phyloP scores from a whole-genome alignment of 208 protist genomes.

The Leishmania tropica region DNA sequence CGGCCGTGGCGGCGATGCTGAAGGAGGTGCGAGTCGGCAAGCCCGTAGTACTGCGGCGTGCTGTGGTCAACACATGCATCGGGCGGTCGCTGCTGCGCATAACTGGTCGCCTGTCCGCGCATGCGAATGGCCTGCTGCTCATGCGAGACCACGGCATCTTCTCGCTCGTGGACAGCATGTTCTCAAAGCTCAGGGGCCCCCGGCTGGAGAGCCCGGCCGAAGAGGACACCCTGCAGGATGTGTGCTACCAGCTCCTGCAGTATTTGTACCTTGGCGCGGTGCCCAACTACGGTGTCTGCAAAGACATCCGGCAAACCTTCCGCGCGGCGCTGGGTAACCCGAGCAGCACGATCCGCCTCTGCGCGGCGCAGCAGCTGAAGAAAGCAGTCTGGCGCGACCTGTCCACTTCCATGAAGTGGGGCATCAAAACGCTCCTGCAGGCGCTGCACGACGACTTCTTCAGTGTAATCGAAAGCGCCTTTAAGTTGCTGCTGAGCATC shows the following conservation, averaged over 20 bases:
- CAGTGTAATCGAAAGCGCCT: constrained; percentile 80
- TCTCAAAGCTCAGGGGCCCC: constrained; percentile 58
- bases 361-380: constrained; percentile 74
- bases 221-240: constrained; percentile 72
- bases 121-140: constrained; percentile 82
- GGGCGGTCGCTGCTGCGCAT: constrained; percentile 81
- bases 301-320: constrained; percentile 81
- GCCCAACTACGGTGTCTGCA: constrained; percentile 90
- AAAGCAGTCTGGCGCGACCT: constrained; percentile 84
- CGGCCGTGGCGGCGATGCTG: constrained; percentile 52
- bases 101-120: constrained; percentile 69
- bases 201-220: constrained; percentile 34
- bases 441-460: constrained; percentile 78
- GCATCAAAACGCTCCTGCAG: constrained; percentile 82
- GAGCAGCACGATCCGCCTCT: constrained; percentile 74
- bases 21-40: constrained; percentile 68
- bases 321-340: constrained; percentile 63
- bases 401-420: constrained; percentile 88
- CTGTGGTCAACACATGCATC: constrained; percentile 56
- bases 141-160: constrained; percentile 80
- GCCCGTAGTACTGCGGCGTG: constrained; percentile 51
- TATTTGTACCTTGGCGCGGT: constrained; percentile 80
- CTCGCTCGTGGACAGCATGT: constrained; percentile 70
- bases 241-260: constrained; percentile 78
- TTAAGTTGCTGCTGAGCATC: constrained; percentile 83